Percentiles rank a stretch among this genome's conserved stretches.
phyloP scores from a whole-genome alignment of 768 basidiomycete species.

The Kondoa subrosea region DNA sequence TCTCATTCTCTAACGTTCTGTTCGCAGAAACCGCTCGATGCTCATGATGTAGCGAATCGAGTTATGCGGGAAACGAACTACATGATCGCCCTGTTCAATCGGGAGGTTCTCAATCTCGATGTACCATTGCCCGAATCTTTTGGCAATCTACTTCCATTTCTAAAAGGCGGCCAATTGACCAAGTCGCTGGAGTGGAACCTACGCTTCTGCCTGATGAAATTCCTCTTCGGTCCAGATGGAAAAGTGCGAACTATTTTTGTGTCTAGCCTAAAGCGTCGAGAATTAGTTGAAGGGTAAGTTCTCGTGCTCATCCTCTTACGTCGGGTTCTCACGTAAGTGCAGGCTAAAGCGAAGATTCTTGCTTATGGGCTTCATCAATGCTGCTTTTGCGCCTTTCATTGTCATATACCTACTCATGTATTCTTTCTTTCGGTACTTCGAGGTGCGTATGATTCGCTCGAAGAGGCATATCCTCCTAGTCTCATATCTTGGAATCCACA shows the following conservation, averaged over 20 bases:
- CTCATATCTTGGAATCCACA: slow-evolving; percentile 31
- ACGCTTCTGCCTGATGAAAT: slow-evolving; percentile 84
- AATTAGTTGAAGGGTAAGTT: slow-evolving; percentile 66
- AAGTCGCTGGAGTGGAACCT: slow-evolving; percentile 94
- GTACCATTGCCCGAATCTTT: slow-evolving; percentile 49
- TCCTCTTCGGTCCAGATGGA: slow-evolving; percentile 78
- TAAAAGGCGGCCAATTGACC: slow-evolving; percentile 57
- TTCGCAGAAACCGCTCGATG: slow-evolving; percentile 56
- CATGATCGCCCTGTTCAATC: slow-evolving; percentile 92
- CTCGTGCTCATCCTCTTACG: background rate
- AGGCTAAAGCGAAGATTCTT: slow-evolving; percentile 74
- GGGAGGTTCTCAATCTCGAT: slow-evolving; percentile 75
- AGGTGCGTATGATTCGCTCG: slow-evolving; percentile 41
- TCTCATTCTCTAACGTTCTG: background rate
- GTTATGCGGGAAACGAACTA: slow-evolving; percentile 98
- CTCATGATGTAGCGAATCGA: slow-evolving; percentile 92
- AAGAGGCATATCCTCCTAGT: background rate
- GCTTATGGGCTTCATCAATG: slow-evolving; percentile 93
- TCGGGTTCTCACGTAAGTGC: slow-evolving; percentile 1
- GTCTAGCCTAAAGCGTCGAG: slow-evolving; percentile 59
- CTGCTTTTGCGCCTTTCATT: slow-evolving; percentile 89
- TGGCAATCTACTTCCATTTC: slow-evolving; percentile 10
- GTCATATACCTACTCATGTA: slow-evolving; percentile 91
- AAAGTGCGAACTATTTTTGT: slow-evolving; percentile 79
- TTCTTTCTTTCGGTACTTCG: slow-evolving; percentile 99